Evolutionary conservation across 148 eudicot species (phyloP).

Genomic region (Camellia japonica): DNA sequence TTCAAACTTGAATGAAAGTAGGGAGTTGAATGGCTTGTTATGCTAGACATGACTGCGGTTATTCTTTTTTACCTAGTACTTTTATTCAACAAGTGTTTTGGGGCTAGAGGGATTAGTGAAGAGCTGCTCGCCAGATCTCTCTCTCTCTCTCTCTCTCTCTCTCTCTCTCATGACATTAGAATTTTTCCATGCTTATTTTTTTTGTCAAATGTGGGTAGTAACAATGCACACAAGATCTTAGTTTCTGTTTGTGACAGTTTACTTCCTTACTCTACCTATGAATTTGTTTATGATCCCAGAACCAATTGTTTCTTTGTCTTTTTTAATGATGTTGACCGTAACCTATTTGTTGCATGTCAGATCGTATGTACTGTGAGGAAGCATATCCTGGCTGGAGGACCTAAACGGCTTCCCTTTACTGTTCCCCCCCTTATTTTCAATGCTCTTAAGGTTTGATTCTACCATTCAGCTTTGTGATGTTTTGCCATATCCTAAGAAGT

Average conservation of each 20-base stretch:
- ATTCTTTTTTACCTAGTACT: neutral
- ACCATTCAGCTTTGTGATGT: constrained; percentile 8
- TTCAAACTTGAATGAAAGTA: neutral
- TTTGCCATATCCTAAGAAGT: neutral
- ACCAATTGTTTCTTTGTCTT: constrained; percentile 2
- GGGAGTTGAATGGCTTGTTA: neutral
- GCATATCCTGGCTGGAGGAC: constrained; percentile 84
- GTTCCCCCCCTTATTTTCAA: constrained; percentile 85
- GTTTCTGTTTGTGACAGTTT: constrained; percentile 2
- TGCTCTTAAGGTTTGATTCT: constrained; percentile 72
- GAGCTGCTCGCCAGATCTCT: neutral
- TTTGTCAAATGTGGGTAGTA: neutral
- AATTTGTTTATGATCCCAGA: neutral
- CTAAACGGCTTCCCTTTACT: constrained; percentile 75
- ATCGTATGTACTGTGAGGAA: constrained; percentile 72
- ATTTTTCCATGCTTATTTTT: neutral
- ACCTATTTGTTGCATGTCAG: constrained; percentile 44
- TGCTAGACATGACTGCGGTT: neutral
- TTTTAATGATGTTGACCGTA: constrained; percentile 17
- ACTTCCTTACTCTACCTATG: neutral
- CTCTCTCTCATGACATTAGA: no score
- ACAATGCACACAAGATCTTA: neutral
- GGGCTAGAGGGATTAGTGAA: neutral
- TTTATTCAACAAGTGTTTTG: neutral
- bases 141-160: neutral